A percentile compares a stretch with the other conserved stretches of the same genome.
phyloP scores from a whole-genome alignment of 768 basidiomycete genomes.

The Pleurotus eryngii region DNA sequence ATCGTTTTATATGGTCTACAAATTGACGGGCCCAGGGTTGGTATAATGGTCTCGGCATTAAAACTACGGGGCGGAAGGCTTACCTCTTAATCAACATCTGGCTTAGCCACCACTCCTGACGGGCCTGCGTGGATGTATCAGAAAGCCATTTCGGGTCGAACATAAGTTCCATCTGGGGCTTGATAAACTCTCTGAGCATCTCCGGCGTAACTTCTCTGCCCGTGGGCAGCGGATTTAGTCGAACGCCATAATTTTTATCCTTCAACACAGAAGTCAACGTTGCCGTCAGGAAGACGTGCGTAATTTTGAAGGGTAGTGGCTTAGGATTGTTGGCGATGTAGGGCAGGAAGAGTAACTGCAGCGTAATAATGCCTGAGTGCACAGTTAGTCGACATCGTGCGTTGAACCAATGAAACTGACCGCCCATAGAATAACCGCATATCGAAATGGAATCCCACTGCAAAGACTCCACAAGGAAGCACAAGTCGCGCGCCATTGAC shows the following conservation, averaged over 20 bases:
- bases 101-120: constrained; percentile 17
- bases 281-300: constrained; percentile 37
- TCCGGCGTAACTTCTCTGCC: constrained; percentile 20
- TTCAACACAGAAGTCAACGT: constrained; percentile 21
- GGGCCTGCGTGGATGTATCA: neutral
- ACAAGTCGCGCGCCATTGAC: constrained; percentile 41
- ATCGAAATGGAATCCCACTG: constrained; percentile 40
- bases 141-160: constrained; percentile 5
- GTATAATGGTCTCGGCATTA: neutral
- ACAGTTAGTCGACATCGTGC: neutral
- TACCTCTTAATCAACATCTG: constrained; percentile 17
- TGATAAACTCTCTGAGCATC: constrained; percentile 27
- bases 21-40: neutral
- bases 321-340: constrained; percentile 30
- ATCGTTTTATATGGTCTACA: constrained; percentile 27
- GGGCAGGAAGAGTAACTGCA: constrained; percentile 42
- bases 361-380: constrained; percentile 35
- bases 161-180: constrained; percentile 20
- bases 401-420: constrained; percentile 20
- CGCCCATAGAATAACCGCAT: constrained; percentile 53
- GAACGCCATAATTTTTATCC: constrained; percentile 4
- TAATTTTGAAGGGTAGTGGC: constrained; percentile 34
- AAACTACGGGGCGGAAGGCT: neutral
- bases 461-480: constrained; percentile 32
- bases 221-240: constrained; percentile 7